These are phyloP conservation scores for Auriscalpium vulgare DNA, from an alignment of 768 basidiomycete genomes.

Conservation along the genomic window DNA sequence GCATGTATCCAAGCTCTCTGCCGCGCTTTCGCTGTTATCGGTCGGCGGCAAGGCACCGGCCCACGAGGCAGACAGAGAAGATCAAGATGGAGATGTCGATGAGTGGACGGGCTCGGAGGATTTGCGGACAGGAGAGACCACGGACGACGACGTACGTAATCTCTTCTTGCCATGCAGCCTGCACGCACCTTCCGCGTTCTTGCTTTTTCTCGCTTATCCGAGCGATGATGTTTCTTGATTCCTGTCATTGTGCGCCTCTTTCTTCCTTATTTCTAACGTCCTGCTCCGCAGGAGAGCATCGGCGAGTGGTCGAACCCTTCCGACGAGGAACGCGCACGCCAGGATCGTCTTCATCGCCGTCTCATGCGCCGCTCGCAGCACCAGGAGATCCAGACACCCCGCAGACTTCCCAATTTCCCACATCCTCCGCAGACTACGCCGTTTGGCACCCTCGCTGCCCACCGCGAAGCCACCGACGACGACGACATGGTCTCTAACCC, in stretches of 20 bases:
- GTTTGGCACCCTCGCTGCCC: conserved; percentile 17
- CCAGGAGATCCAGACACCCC: conserved; percentile 52
- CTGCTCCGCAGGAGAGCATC: conserved; percentile 47
- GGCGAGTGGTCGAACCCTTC: conserved; percentile 90
- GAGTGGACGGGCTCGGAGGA: conserved; percentile 88
- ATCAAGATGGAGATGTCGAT: conserved; percentile 33
- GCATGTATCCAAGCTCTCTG: conserved; percentile 59
- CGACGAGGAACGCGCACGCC: conserved; percentile 78
- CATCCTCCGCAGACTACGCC: conserved; percentile 55
- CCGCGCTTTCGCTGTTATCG: conserved; percentile 57
- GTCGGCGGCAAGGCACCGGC: conserved; percentile 37
- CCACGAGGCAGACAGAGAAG: conserved; percentile 21
- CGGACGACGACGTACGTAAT: conserved; percentile 60
- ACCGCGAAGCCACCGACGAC: conserved; percentile 22
- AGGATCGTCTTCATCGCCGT: conserved; percentile 55
- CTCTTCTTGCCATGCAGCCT: conserved; percentile 8
- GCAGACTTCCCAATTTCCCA: conserved; percentile 74
- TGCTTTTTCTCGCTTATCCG: neutral
- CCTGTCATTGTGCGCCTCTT: neutral
- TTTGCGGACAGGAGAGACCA: conserved; percentile 39
- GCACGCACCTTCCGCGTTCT: conserved; percentile 3
- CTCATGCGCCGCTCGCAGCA: conserved; percentile 39
- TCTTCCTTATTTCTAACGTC: conserved; percentile 4
- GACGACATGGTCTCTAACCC: conserved; percentile 82
- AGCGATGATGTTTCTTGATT: neutral